Evolutionary conservation across 768 basidiomycete genomes (phyloP), one percentile per base, ranked within the genome.

Genomic region (Kwoniella sp.): DNA sequence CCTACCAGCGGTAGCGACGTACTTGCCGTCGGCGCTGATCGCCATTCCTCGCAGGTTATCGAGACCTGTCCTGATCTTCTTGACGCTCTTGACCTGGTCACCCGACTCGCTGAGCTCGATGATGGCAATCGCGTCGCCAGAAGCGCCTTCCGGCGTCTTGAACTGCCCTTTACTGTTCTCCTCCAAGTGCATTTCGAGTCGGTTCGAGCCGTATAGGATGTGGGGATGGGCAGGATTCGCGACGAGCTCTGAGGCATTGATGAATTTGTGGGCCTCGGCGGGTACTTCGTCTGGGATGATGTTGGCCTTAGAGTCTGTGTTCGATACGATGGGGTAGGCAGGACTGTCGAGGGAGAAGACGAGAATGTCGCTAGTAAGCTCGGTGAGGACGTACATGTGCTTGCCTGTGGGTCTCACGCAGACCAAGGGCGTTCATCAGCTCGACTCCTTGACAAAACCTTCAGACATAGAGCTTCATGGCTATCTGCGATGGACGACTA

Each of bases 401-500:
- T 77, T 77, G 41, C 65, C 77, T 78, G 23, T 37, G 34, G 34
- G 13, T 37, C n/a, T n/a, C 86, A 90, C 88, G 72, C 75, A 93
- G 82, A 77, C 93, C 90, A 0, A 90, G 87, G 1, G 91, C 83
- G 50, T 91, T 83, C 13, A 92, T 80, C 28, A 82, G 73, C 54
- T 84, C 82, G 20, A 82, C 79, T 30, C 41, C 41, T 84, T 11
- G 41, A n/a, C n/a, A n/a, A n/a, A n/a, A n/a, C n/a, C 15, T 31
- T 47, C 30, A 15, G n/a, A n/a, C n/a, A n/a, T n/a, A n/a, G n/a
- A n/a, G n/a, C n/a, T n/a, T n/a, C n/a, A n/a, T n/a, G 30, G 93
- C 92, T 0, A 90, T 89, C 74, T 93, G 92, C 2, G 90, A 84
- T 4, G 82, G 79, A n/a, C n/a, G n/a, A n/a, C n/a, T n/a, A n/a